phyloP scores from a whole-genome alignment of 306 rosid species.

The Styphnolobium japonicum region DNA sequence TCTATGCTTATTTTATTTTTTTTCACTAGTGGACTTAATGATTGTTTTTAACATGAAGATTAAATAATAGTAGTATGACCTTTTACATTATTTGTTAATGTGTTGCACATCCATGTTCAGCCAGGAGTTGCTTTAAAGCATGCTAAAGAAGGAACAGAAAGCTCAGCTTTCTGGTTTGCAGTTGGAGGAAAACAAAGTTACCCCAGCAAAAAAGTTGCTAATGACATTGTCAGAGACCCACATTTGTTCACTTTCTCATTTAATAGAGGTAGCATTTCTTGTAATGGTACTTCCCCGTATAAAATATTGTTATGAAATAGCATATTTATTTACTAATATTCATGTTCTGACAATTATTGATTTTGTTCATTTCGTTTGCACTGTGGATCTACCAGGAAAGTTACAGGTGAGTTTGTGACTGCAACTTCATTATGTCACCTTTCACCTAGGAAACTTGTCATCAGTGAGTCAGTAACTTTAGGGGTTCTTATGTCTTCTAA shows the following conservation, averaged over 20 bases:
- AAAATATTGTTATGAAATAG: background rate
- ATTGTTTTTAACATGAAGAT: background rate
- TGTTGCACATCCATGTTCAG: slow-evolving; percentile 50
- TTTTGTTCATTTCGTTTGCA: slow-evolving; percentile 33
- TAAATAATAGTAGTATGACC: background rate
- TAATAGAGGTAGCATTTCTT: slow-evolving; percentile 61
- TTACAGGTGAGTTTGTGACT: slow-evolving; percentile 75
- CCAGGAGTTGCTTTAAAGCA: slow-evolving; percentile 84
- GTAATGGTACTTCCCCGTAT: background rate
- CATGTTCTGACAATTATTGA: slow-evolving; percentile 43
- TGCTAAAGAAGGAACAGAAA: slow-evolving; percentile 98
- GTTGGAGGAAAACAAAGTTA: slow-evolving; percentile 93
- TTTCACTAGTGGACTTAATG: background rate
- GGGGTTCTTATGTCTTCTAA: slow-evolving; percentile 22
- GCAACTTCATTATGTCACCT: slow-evolving; percentile 23
- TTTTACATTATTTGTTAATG: slow-evolving; percentile 17
- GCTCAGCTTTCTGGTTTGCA: slow-evolving; percentile 92
- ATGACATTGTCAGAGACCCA: slow-evolving; percentile 77
- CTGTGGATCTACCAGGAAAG: slow-evolving; percentile 70
- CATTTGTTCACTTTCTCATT: slow-evolving; percentile 81
- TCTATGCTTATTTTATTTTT: background rate
- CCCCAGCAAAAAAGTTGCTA: slow-evolving; percentile 62
- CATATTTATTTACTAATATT: slow-evolving; percentile 18
- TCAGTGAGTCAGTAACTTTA: slow-evolving; percentile 12
- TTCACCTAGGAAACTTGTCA: slow-evolving; percentile 25